Evolutionary conservation across 768 basidiomycete species (phyloP).

Genomic region (Leccinum disarticulatum): DNA sequence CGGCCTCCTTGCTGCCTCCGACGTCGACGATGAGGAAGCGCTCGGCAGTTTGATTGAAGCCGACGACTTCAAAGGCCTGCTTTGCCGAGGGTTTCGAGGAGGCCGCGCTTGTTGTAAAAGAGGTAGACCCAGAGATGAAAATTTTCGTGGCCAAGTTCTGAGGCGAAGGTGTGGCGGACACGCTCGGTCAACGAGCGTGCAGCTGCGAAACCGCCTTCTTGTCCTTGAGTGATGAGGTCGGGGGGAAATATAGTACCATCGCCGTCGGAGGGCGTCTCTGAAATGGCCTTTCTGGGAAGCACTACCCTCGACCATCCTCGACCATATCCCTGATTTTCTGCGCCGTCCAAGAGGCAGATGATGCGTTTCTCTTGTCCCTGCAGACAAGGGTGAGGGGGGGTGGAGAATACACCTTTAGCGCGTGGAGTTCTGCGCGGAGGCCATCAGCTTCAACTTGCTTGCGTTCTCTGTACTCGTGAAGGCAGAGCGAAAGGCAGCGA

Average conservation of each 20-base stretch:
- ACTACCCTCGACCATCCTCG: too few species aligned
- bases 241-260: slow-evolving; percentile 59
- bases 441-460: slow-evolving; percentile 10
- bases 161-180: slow-evolving; percentile 26
- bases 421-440: slow-evolving; percentile 28
- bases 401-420: slow-evolving; percentile 23
- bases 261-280: slow-evolving; percentile 30
- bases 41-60: slow-evolving; percentile 69
- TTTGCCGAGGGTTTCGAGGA: slow-evolving; percentile 48
- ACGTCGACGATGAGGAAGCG: slow-evolving; percentile 71
- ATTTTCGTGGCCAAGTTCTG: slow-evolving; percentile 25
- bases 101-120: slow-evolving; percentile 64
- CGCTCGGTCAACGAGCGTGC: slow-evolving; percentile 45
- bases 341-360: slow-evolving; percentile 49
- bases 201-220: slow-evolving; percentile 56
- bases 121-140: slow-evolving; percentile 60
- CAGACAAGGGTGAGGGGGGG: not conserved
- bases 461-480: slow-evolving; percentile 24
- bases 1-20: slow-evolving; percentile 69
- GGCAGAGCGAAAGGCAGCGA: slow-evolving; percentile 28
- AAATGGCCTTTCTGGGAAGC: too few species aligned
- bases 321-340: too few species aligned
- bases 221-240: slow-evolving; percentile 54
- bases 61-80: slow-evolving; percentile 43
- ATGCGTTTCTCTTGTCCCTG: slow-evolving; percentile 36